A percentile compares a stretch with the other conserved stretches of the same genome.
Evolutionary conservation across 2,329 filamentous ascomycete species (phyloP).

Genomic region (Fusarium robinianum): DNA sequence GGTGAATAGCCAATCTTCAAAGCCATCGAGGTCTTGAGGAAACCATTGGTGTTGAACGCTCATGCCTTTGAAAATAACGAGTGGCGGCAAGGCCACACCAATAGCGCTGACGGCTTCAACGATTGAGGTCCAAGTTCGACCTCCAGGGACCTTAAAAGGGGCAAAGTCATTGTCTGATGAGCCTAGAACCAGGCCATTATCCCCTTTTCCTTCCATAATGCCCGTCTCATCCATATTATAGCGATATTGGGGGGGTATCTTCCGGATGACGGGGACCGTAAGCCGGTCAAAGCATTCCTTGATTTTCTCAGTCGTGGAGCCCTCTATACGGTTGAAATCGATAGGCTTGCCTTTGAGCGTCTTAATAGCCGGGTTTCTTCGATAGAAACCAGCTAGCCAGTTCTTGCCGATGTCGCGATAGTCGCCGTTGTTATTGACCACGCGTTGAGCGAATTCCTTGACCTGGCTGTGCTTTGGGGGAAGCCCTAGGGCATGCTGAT

Average conservation of each 20-base stretch:
- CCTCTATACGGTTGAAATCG: neutral
- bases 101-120: neutral
- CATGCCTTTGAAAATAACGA: constrained; percentile 4
- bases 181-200: constrained; percentile 1
- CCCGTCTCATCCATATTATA: constrained; percentile 4
- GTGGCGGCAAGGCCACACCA: neutral
- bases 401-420: neutral
- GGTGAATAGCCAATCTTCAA: constrained; percentile 1
- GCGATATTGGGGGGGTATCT: constrained; percentile 1
- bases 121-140: neutral
- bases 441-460: neutral
- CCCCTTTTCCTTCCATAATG: constrained; percentile 3
- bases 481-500: constrained; percentile 1
- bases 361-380: neutral
- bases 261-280: neutral
- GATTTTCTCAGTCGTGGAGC: neutral
- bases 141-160: neutral
- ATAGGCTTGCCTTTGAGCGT: neutral
- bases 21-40: neutral
- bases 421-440: neutral
- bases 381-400: neutral
- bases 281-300: neutral
- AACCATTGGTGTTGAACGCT: constrained; percentile 1
- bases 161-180: neutral
- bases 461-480: neutral